Evolutionary conservation across 2,329 filamentous ascomycete genomes (phyloP), one percentile per base, ranked within the genome.

Genomic region (Seiridium cupressi): DNA sequence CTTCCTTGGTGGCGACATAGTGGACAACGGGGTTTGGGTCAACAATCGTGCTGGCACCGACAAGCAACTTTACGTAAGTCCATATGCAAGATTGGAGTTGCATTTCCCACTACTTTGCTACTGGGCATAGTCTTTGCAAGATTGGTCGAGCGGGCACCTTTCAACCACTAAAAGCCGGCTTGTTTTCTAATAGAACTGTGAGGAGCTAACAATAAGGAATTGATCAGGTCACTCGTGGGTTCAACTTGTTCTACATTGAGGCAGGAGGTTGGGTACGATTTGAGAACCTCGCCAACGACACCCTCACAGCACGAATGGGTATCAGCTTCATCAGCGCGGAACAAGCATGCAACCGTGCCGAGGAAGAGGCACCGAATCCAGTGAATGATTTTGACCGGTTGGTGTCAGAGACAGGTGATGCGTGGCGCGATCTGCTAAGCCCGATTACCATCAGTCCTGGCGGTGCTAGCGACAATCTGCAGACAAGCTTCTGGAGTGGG

Each of bases 401-500:
- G 0, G 79, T 82, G 3, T 63, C 67, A 3, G 74, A 77, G 9
- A 82, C 86, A 0, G 76, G 85, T 64, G 72, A 78, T 48, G 81
- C 75, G 0, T 89, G 87, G 87, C 77, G 76, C 36, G 72, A 80
- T 26, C 89, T 89, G 65, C 67, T 89, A 54, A 74, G 74, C 18
- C 78, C 82, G 0, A 76, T 89, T 3, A 77, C 77, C 2, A 67
- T 89, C 18, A 76, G 83, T 60, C 67, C 79, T 0, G 77, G 70
- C 1, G 76, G 78, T 2, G 83, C 79, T 2, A 83, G 81, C 9
- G 79, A 79, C 42, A 74, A 77, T 3, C 66, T 89, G 0, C 80
- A 85, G 64, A 82, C 72, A 6, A 79, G 81, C 5, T 88, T 89
- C 66, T 89, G 84, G 84, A 87, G 84, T 60, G 85, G 85, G 1